Evolutionary conservation across 345 rosid species (phyloP), one percentile per base, ranked within the genome.

Genomic region (Brassica nigra): DNA sequence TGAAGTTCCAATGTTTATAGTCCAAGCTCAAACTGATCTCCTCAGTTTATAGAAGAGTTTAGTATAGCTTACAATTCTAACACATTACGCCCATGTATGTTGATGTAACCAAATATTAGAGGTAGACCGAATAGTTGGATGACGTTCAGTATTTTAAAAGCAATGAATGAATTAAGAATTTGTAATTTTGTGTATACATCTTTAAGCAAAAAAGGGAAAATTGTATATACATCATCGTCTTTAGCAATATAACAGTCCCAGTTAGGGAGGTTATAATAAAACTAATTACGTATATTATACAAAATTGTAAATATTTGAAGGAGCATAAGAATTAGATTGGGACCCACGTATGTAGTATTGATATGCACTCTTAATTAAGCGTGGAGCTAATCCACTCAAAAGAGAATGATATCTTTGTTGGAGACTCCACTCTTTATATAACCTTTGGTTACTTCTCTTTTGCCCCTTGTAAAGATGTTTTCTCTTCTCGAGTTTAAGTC

Each of bases 351-450:
- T 42, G 66, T 54, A 68, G 68, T n/a, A 74, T 75, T 47, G 72
- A 70, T 39, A 80, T 75, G 83, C 80, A 80, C 83, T 54, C 65
- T 80, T 75, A 75, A 75, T 80, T 80, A 80, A 80, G 83, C 83
- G 83, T 80, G 83, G 68, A 80, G 83, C 66, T 80, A 75, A 80
- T 80, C 83, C 83, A 80, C 83, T 80, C 80, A 70, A 80, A 75
- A 29, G 68, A 69, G 80, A 75, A 80, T 80, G 76, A 75, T 70
- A 70, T 80, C 79, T 64, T 80, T 57, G 83, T 80, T 75, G 83
- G 83, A 80, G 75, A 64, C 83, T 80, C 83, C 83, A 80, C 76
- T 80, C 76, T 74, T 57, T 54, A 49, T 30, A 64, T 62, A 70
- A 34, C 18, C 55, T 63, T 55, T 73, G 36, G 0, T 18, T 66